Evolutionary conservation across 352 stramenopile genomes (phyloP).

Genomic region (Phytophthora nicotianae): DNA sequence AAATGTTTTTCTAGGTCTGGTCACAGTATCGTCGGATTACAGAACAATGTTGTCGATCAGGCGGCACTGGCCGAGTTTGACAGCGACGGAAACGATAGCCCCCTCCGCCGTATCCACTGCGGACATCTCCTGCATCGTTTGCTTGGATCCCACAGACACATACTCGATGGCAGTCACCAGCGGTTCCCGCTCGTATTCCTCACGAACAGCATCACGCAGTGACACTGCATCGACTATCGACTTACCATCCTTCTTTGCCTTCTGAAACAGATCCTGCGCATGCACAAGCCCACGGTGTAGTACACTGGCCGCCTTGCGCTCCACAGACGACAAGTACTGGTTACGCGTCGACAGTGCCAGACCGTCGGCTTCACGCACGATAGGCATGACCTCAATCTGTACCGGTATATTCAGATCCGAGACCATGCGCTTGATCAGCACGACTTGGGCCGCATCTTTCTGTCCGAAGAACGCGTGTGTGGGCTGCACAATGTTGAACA

Average conservation of each 20-base stretch:
- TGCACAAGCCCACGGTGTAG: conserved; percentile 83
- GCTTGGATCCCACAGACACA: conserved; percentile 93
- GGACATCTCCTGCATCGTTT: conserved; percentile 94
- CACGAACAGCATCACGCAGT: conserved; percentile 50
- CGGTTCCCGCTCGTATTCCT: conserved; percentile 83
- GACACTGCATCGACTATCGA: conserved; percentile 35
- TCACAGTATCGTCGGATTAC: conserved; percentile 25
- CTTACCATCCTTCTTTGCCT: conserved; percentile 22
- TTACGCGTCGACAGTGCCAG: conserved; percentile 98
- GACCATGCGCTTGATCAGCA: conserved; percentile 95
- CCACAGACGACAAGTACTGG: conserved; percentile 94
- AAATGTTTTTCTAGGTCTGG: conserved; percentile 10
- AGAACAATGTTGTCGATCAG: conserved; percentile 98
- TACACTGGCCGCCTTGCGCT: conserved; percentile 88
- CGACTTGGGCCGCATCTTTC: conserved; percentile 98
- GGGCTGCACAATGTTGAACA: conserved; percentile 98
- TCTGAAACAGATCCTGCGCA: conserved; percentile 57
- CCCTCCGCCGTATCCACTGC: conserved; percentile 65
- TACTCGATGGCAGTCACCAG: conserved; percentile 96
- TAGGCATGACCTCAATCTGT: conserved; percentile 91
- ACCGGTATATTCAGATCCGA: conserved; percentile 97
- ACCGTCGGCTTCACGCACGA: conserved; percentile 94
- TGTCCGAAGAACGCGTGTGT: conserved; percentile 98
- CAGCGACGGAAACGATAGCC: conserved; percentile 94
- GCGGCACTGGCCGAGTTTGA: conserved; percentile 94